Conservation (phyloP, 805 yeast species). For the Grigorovia jiainica region DNA sequence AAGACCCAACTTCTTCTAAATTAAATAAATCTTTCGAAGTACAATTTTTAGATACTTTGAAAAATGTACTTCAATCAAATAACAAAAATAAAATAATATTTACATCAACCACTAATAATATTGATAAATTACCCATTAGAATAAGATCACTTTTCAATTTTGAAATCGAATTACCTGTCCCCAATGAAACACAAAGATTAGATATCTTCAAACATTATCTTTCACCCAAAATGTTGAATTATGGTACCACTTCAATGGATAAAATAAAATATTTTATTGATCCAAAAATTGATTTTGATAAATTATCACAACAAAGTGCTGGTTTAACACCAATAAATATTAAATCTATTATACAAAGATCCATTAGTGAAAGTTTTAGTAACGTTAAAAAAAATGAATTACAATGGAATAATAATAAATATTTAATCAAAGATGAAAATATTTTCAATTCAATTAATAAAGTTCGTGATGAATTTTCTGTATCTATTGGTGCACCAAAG, state of each 20-base stretch:
- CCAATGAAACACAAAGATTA: constrained; percentile 65
- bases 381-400: constrained; percentile 20
- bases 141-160: constrained; percentile 64
- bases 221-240: constrained; percentile 22
- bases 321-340: constrained; percentile 85
- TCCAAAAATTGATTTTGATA: constrained; percentile 36
- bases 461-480: constrained; percentile 83
- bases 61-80: constrained; percentile 38
- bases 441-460: constrained; percentile 45
- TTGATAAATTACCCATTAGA: constrained; percentile 57
- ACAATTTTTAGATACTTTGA: constrained; percentile 48
- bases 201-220: constrained; percentile 49
- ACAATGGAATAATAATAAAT: constrained; percentile 16
- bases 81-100: constrained; percentile 33
- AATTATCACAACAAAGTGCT: constrained; percentile 78
- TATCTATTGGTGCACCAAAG: constrained; percentile 92
- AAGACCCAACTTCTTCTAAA: constrained; percentile 30
- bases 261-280: constrained; percentile 2
- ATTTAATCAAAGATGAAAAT: constrained; percentile 44
- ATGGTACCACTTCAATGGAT: not conserved
- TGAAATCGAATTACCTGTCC: constrained; percentile 68
- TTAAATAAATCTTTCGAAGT: constrained; percentile 29
- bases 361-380: constrained; percentile 43
- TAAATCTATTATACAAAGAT: constrained; percentile 54
- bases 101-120: constrained; percentile 58